Conservation (phyloP, 2,329 filamentous ascomycete genomes). For the Bipolaris cookei region DNA sequence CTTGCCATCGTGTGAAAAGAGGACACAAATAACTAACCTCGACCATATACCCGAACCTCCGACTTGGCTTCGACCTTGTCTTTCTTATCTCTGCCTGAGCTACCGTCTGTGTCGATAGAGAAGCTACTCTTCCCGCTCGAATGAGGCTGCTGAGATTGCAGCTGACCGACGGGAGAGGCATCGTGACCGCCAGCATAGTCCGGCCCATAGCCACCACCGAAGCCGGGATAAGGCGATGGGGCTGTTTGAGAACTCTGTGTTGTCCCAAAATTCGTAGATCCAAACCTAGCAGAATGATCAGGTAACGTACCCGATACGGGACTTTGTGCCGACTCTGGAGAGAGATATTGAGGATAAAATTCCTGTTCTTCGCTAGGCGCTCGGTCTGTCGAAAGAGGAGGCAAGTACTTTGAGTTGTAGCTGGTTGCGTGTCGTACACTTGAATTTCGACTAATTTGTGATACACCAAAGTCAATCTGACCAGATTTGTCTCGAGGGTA, state of each 20-base stretch:
- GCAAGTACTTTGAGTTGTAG: conserved; percentile 32
- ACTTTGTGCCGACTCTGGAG: conserved; percentile 35
- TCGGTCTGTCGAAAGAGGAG: conserved; percentile 31
- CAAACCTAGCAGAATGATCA: conserved; percentile 35
- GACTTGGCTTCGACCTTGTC: conserved; percentile 56
- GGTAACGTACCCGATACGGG: conserved; percentile 29
- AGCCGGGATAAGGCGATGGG: conserved; percentile 31
- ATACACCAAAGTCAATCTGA: conserved; percentile 26
- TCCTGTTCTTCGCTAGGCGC: conserved; percentile 36
- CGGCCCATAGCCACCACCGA: conserved; percentile 32
- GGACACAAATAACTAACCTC: conserved; percentile 54
- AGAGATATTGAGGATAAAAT: conserved; percentile 38
- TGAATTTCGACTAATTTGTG: conserved; percentile 35
- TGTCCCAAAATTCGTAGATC: conserved; percentile 37
- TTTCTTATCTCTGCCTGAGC: conserved; percentile 47
- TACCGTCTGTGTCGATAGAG: conserved; percentile 47
- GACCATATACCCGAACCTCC: conserved; percentile 60
- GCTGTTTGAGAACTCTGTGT: conserved; percentile 26
- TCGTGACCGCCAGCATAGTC: conserved; percentile 42
- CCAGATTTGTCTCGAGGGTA: conserved; percentile 27
- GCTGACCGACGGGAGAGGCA: conserved; percentile 38
- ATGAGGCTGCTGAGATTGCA: conserved; percentile 28
- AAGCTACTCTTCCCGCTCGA: conserved; percentile 51
- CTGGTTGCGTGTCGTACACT: conserved; percentile 31
- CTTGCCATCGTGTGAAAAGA: conserved; percentile 34